These are phyloP conservation scores for Casuarina glauca DNA, from an alignment of 306 rosid genomes.

Conservation along the genomic window DNA sequence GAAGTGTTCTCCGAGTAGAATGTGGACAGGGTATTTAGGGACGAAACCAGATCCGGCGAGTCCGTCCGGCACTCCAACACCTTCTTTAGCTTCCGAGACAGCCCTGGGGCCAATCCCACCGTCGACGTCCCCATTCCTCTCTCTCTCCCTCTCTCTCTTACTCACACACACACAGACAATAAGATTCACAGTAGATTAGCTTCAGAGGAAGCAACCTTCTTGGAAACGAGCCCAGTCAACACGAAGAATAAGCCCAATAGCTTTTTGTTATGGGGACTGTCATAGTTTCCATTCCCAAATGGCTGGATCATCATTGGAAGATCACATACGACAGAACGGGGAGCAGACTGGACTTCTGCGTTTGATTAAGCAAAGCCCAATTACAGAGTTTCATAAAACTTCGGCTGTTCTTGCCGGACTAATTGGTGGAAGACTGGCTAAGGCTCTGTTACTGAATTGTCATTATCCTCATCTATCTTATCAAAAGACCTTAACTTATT, in stretches of 20 bases:
- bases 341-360: no score
- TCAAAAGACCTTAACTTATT: no score
- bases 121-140: conserved; percentile 55
- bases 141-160: conserved; percentile 19
- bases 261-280: neutral
- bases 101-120: conserved; percentile 82
- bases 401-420: no score
- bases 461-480: no score
- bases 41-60: conserved; percentile 76
- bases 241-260: neutral
- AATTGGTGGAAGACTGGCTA: no score
- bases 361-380: no score
- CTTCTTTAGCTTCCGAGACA: conserved; percentile 96
- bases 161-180: neutral
- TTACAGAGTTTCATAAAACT: no score
- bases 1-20: conserved; percentile 82
- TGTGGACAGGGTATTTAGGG: conserved; percentile 79
- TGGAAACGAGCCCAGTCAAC: neutral
- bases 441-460: no score
- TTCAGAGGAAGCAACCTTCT: neutral
- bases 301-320: neutral
- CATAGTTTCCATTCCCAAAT: neutral
- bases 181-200: neutral
- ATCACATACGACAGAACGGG: neutral
- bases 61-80: conserved; percentile 84